phyloP scores from a whole-genome alignment of 1,284 basidiomycete species.

The Cystobasidiaceae sp. region DNA sequence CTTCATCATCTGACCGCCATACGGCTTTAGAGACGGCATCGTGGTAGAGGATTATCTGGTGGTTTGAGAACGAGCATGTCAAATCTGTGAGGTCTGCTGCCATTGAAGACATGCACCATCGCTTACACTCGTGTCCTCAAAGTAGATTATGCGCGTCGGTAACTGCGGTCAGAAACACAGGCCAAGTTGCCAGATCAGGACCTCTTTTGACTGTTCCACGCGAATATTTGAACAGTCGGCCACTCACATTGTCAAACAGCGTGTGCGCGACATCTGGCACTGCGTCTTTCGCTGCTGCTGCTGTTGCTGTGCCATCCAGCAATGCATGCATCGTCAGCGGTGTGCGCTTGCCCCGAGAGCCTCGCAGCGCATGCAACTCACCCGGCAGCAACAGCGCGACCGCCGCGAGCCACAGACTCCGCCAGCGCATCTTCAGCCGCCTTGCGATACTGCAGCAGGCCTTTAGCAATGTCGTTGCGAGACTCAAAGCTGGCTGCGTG shows the following conservation, averaged over 20 bases:
- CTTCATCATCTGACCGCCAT: constrained; percentile 81
- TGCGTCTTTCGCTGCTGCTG: constrained; percentile 19
- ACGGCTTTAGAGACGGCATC: constrained; percentile 66
- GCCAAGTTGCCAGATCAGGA: background rate
- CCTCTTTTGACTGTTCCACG: too few species aligned
- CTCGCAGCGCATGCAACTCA: background rate
- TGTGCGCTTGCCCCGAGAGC: background rate
- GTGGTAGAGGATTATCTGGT: constrained; percentile 73
- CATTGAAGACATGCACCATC: background rate
- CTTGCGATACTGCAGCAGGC: background rate
- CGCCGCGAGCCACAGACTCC: background rate
- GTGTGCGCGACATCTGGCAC: constrained; percentile 49
- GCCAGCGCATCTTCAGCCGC: constrained; percentile 17
- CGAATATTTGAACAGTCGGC: too few species aligned
- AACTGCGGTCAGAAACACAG: background rate
- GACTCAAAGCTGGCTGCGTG: background rate
- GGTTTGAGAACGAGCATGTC: background rate
- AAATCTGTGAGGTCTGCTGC: background rate
- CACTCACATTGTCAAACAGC: constrained; percentile 56
- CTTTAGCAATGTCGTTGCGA: background rate
- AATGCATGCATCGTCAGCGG: background rate
- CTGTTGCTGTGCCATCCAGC: constrained; percentile 11
- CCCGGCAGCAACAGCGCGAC: constrained; percentile 6
- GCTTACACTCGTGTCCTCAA: constrained; percentile 76
- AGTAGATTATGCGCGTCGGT: constrained; percentile 80